Percentiles rank a stretch among this genome's conserved stretches.
Conservation (phyloP, 2,329 filamentous ascomycete species). For the Ophiostoma tasmaniense region DNA sequence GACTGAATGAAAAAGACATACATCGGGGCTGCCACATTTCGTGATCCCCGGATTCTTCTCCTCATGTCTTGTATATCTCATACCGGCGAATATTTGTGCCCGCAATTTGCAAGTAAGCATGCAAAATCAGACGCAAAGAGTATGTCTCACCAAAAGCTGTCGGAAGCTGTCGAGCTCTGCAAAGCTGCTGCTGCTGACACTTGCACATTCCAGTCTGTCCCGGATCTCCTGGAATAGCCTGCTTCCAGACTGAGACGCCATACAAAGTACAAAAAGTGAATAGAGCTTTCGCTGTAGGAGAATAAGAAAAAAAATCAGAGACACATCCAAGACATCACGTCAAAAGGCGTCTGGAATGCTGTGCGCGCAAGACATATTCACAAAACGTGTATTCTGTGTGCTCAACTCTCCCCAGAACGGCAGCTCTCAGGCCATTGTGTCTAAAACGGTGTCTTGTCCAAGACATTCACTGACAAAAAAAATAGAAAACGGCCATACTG, state of each 20-base stretch:
- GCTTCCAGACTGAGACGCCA: background rate
- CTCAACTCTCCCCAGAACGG: background rate
- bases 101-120: background rate
- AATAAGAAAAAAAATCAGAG: background rate
- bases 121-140: background rate
- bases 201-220: background rate
- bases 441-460: background rate
- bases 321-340: background rate
- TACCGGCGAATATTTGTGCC: background rate
- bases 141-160: background rate
- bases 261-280: background rate
- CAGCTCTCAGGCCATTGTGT: background rate
- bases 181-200: background rate
- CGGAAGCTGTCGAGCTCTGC: background rate
- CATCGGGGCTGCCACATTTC: background rate
- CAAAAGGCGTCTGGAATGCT: background rate
- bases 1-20: background rate
- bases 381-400: background rate
- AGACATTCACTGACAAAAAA: background rate
- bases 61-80: conserved; percentile 6
- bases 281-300: background rate
- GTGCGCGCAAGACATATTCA: background rate
- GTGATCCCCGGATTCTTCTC: conserved; percentile 4
- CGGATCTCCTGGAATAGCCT: background rate
- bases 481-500: background rate